A percentile compares a stretch with the other conserved stretches of the same genome.
These are phyloP conservation scores for Anisogramma anomala DNA, from an alignment of 2,329 filamentous ascomycete genomes.

Conservation along the genomic window DNA sequence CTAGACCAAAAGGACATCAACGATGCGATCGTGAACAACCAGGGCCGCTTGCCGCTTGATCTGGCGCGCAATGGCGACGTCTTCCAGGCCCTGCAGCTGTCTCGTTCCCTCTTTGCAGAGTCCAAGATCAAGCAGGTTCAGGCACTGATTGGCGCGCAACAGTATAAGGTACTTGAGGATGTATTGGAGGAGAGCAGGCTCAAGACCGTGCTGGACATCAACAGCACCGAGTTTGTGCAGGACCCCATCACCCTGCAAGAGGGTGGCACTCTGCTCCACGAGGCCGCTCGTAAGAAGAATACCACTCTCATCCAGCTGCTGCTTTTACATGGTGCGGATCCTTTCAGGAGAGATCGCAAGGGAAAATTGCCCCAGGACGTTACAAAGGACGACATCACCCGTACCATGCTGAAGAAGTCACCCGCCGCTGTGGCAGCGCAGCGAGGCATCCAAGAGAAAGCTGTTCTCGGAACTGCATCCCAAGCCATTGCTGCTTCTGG, in stretches of 20 bases:
- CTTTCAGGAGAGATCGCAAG: slow-evolving; percentile 87
- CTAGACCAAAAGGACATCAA: slow-evolving; percentile 77
- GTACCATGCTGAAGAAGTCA: slow-evolving; percentile 82
- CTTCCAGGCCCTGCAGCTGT: slow-evolving; percentile 86
- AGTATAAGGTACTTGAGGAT: slow-evolving; percentile 68
- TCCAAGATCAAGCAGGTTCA: slow-evolving; percentile 76
- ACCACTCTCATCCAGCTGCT: slow-evolving; percentile 79
- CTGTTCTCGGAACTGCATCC: slow-evolving; percentile 63
- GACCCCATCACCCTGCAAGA: slow-evolving; percentile 65
- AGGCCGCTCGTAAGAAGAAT: slow-evolving; percentile 81
- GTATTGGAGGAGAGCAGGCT: slow-evolving; percentile 76
- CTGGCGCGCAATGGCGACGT: slow-evolving; percentile 86
- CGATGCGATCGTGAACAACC: slow-evolving; percentile 74
- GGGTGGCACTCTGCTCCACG: slow-evolving; percentile 87
- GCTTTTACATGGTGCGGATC: slow-evolving; percentile 87
- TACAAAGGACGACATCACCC: slow-evolving; percentile 85
- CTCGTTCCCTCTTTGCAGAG: slow-evolving; percentile 81
- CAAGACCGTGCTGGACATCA: slow-evolving; percentile 81
- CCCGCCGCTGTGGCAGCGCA: slow-evolving; percentile 91
- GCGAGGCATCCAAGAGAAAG: slow-evolving; percentile 92
- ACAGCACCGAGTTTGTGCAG: slow-evolving; percentile 77
- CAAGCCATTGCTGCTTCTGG: slow-evolving; percentile 43
- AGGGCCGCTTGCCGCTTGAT: slow-evolving; percentile 77
- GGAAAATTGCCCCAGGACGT: slow-evolving; percentile 93
- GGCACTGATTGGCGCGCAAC: slow-evolving; percentile 56